A percentile compares a stretch with the other conserved stretches of the same genome.
Evolutionary conservation across 2,329 filamentous ascomycete species (phyloP).

Genomic region (Elsinoe arachidis): DNA sequence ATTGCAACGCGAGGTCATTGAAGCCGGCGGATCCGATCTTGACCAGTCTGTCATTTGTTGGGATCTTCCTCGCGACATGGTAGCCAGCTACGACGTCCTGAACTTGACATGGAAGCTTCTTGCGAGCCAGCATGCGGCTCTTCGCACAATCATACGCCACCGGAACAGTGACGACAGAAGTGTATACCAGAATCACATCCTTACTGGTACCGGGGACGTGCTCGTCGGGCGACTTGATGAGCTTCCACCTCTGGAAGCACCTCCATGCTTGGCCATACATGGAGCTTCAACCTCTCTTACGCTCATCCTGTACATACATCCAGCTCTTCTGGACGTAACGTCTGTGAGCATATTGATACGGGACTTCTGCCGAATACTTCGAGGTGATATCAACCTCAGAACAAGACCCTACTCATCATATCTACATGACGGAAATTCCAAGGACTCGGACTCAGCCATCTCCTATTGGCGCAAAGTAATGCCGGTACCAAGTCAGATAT

Average conservation of each 20-base stretch:
- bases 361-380: not conserved
- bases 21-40: not conserved
- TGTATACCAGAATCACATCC: not conserved
- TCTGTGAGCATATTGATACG: not conserved
- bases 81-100: not conserved
- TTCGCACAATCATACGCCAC: not conserved
- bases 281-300: not conserved
- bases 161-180: not conserved
- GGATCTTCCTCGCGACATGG: not conserved
- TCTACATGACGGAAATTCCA: not conserved
- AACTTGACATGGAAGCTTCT: not conserved
- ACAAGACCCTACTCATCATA: not conserved
- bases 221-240: not conserved
- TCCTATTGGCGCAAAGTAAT: not conserved
- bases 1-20: not conserved
- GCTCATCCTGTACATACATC: not conserved
- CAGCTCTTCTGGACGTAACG: not conserved
- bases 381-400: not conserved
- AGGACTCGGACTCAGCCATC: not conserved
- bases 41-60: not conserved
- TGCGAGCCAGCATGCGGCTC: not conserved
- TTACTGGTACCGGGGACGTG: not conserved
- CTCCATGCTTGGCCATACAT: not conserved
- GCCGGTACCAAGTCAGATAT: not conserved
- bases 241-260: not conserved